These are phyloP conservation scores for Noccaea bulbosa DNA, from an alignment of 345 rosid genomes.

Conservation along the genomic window DNA sequence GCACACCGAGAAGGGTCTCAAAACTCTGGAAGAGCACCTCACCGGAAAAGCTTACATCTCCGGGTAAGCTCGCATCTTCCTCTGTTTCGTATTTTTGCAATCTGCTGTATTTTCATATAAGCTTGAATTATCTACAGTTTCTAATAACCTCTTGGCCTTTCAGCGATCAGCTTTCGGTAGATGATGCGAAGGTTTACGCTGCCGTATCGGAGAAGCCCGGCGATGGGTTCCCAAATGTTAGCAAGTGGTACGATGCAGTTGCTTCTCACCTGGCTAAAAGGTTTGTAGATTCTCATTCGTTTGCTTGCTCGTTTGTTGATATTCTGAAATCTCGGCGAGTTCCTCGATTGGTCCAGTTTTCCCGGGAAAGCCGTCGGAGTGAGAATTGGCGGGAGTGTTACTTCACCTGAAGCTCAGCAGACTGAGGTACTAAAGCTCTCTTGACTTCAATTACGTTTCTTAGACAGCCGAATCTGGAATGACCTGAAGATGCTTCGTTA, in stretches of 20 bases:
- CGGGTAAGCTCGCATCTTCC: constrained; percentile 46
- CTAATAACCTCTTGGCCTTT: neutral
- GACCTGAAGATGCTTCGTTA: neutral
- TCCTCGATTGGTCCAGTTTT: constrained; percentile 51
- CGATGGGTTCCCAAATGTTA: constrained; percentile 58
- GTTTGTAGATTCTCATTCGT: constrained; percentile 39
- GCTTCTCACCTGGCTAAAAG: constrained; percentile 64
- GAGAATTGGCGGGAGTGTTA: constrained; percentile 54
- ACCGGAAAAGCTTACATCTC: constrained; percentile 70
- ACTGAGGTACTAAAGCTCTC: constrained; percentile 30
- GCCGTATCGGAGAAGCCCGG: constrained; percentile 67
- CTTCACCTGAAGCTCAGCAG: constrained; percentile 40
- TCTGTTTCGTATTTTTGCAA: neutral
- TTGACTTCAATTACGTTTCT: neutral
- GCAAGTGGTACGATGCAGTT: constrained; percentile 76
- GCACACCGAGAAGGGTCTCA: constrained; percentile 78
- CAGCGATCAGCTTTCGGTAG: constrained; percentile 59
- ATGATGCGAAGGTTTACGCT: constrained; percentile 82
- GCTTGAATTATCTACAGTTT: neutral
- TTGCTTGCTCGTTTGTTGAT: neutral
- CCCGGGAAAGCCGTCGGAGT: constrained; percentile 83
- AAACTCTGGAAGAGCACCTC: constrained; percentile 69
- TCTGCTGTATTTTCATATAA: neutral
- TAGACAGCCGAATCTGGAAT: neutral
- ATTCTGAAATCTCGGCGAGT: neutral